Percentiles rank a stretch among this genome's conserved stretches.
Evolutionary conservation across 257 asterid genomes (phyloP).

Genomic region (Scutellaria galericulata): DNA sequence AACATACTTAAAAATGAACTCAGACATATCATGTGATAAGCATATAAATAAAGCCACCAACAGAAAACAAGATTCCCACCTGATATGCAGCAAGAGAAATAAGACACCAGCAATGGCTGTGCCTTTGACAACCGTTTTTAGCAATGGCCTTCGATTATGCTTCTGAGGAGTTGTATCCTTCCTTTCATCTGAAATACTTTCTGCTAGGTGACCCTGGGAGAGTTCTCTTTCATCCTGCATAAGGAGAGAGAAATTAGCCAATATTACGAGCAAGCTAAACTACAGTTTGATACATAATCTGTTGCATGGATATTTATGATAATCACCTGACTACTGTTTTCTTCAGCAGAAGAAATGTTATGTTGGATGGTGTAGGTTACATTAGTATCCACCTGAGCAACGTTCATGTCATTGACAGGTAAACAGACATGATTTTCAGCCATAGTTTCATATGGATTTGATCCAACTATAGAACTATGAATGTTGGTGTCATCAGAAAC

Average conservation of each 20-base stretch:
- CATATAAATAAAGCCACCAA: neutral
- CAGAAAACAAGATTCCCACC: slow-evolving; percentile 45
- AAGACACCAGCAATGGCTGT: slow-evolving; percentile 74
- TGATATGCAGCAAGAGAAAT: slow-evolving; percentile 66
- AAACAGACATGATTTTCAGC: slow-evolving; percentile 32
- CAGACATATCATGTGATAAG: neutral
- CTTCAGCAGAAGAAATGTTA: slow-evolving; percentile 29
- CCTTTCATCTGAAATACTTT: slow-evolving; percentile 25
- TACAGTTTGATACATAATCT: neutral
- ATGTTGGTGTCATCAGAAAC: slow-evolving; percentile 15
- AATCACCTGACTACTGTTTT: slow-evolving; percentile 46
- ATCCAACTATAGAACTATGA: neutral
- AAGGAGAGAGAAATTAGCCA: neutral
- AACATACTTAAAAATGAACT: too few species aligned
- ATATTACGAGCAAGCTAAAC: neutral
- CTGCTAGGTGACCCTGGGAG: slow-evolving; percentile 13
- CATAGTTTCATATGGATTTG: slow-evolving; percentile 29
- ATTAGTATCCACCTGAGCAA: slow-evolving; percentile 21
- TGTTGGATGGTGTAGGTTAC: slow-evolving; percentile 17
- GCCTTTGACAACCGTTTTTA: slow-evolving; percentile 70
- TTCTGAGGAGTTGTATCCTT: slow-evolving; percentile 38
- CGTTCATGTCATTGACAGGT: slow-evolving; percentile 20
- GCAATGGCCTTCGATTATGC: slow-evolving; percentile 46
- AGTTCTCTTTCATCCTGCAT: slow-evolving; percentile 45
- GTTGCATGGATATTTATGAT: slow-evolving; percentile 13